Percentiles rank a stretch among this genome's conserved stretches.
Conservation (phyloP, 768 basidiomycete genomes). For the Lenzites betulinus region DNA sequence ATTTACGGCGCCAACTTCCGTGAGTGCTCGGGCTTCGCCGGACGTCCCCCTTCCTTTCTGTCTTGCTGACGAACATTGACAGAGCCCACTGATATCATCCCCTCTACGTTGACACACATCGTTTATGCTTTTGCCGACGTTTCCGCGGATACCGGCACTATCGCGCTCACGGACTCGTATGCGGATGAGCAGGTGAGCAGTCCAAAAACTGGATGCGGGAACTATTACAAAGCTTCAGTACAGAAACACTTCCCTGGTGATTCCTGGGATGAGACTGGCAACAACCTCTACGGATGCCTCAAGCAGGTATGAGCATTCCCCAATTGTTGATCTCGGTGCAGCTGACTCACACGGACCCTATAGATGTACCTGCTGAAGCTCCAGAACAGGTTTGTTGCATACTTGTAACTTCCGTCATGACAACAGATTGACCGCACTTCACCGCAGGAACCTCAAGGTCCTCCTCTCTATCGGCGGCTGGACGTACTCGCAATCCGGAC, state of each 20-base stretch:
- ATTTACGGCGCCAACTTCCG: slow-evolving; percentile 37
- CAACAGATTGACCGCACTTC: not conserved
- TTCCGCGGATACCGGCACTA: slow-evolving; percentile 57
- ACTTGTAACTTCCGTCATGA: not conserved
- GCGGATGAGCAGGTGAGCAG: slow-evolving; percentile 64
- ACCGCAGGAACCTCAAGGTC: slow-evolving; percentile 47
- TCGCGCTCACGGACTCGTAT: slow-evolving; percentile 69
- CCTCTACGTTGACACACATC: slow-evolving; percentile 69
- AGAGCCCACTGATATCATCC: slow-evolving; percentile 68
- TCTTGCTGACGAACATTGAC: slow-evolving; percentile 1
- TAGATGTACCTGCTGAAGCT: slow-evolving; percentile 59
- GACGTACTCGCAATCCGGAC: slow-evolving; percentile 73
- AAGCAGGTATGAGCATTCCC: slow-evolving; percentile 56
- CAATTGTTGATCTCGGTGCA: not conserved
- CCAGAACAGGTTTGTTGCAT: slow-evolving; percentile 42
- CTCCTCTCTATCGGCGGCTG: slow-evolving; percentile 60
- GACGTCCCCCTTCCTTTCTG: not conserved
- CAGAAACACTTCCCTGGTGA: slow-evolving; percentile 75
- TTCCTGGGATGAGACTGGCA: slow-evolving; percentile 77
- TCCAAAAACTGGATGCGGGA: not conserved
- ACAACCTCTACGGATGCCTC: slow-evolving; percentile 79
- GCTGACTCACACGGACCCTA: not conserved
- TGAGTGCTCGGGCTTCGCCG: slow-evolving; percentile 13
- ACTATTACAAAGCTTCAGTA: not conserved
- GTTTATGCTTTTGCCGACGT: slow-evolving; percentile 82